phyloP scores from a whole-genome alignment of 2,329 filamentous ascomycete genomes.

The Talaromyces sp. region DNA sequence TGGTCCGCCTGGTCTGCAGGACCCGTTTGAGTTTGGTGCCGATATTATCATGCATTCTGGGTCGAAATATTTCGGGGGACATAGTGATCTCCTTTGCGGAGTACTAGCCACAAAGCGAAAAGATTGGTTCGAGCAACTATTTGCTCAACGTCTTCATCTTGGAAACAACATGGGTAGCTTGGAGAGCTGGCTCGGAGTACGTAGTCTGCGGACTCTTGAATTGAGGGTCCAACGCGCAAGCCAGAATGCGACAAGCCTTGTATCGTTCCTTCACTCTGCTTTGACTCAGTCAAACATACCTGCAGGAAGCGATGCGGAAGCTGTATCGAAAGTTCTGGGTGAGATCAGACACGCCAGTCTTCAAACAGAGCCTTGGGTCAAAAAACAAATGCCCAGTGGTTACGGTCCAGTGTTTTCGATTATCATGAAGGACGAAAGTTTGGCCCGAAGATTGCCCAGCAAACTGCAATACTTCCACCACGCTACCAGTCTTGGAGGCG shows the following conservation, averaged over 20 bases:
- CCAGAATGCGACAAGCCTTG: slow-evolving; percentile 64
- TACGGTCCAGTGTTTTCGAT: slow-evolving; percentile 87
- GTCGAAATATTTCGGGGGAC: slow-evolving; percentile 94
- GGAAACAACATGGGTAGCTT: slow-evolving; percentile 84
- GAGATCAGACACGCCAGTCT: slow-evolving; percentile 74
- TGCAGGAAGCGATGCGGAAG: slow-evolving; percentile 40
- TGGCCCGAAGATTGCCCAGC: slow-evolving; percentile 70
- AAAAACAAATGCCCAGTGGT: slow-evolving; percentile 84
- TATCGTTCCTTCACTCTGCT: slow-evolving; percentile 64
- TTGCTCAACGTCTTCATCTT: slow-evolving; percentile 68
- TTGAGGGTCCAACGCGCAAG: slow-evolving; percentile 77
- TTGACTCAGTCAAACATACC: slow-evolving; percentile 39
- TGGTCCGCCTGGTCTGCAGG: slow-evolving; percentile 81
- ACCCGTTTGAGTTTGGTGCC: slow-evolving; percentile 77
- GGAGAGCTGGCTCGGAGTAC: slow-evolving; percentile 87
- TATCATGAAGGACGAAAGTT: slow-evolving; percentile 56
- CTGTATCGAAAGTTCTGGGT: slow-evolving; percentile 55
- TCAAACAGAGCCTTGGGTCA: slow-evolving; percentile 72
- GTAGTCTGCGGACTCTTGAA: slow-evolving; percentile 81
- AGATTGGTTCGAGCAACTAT: slow-evolving; percentile 60
- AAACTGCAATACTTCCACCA: slow-evolving; percentile 84
- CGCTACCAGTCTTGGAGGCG: slow-evolving; percentile 87
- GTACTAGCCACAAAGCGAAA: slow-evolving; percentile 64
- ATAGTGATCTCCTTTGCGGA: slow-evolving; percentile 89
- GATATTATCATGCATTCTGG: slow-evolving; percentile 90